Evolutionary conservation across 331 rosid species (phyloP), one percentile per base, ranked within the genome.

Genomic region (Cydonia oblonga): DNA sequence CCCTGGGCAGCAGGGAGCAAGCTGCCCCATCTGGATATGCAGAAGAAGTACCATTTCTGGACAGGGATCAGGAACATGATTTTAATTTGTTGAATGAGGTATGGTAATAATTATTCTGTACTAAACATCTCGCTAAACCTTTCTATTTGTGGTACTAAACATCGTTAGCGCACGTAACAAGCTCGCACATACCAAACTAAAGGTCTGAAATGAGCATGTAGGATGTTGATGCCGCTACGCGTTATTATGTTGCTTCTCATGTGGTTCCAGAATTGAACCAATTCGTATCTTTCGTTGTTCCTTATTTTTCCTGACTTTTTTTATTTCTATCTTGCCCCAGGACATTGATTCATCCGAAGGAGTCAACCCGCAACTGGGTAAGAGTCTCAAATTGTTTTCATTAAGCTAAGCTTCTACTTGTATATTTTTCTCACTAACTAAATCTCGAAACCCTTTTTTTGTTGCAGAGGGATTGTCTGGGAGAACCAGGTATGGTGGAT

Each of bases 401-500:
- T 59, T 68, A 66, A 63, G 69, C 56, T 23, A 69, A 64, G 73
- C 24, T 42, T 74, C 58, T 8, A 25, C 16, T 62, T 52, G 66
- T 54, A 9, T 74, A 64, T 28, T 75, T 62, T 71, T 16, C 49
- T 74, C 51, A 54, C 69, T 76, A 30, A 20, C 29, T 71, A 22
- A 81, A 70, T 23, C 40, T 26, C 79, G 67, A 63, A 66, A 79
- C 78, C 44, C 5, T 40, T 40, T 80, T 35, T 74, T 79, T 75
- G 15, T 78, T 77, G 78, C 58, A 87, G 88, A 78, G 72, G 96
- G 92, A 68, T 86, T 92, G 90, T 87, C 97, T 7, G 82, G 69
- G 78, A 81, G 88, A 88, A 88, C 96, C 57, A 87, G 90, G 99
- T 88, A 87, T 62, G 78, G 32, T 59, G 57, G 76, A 71, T 49